Percentiles rank a stretch among this genome's conserved stretches.
phyloP scores from a whole-genome alignment of 192 early-diverging fungal genomes.

The Coemansia sp. region DNA sequence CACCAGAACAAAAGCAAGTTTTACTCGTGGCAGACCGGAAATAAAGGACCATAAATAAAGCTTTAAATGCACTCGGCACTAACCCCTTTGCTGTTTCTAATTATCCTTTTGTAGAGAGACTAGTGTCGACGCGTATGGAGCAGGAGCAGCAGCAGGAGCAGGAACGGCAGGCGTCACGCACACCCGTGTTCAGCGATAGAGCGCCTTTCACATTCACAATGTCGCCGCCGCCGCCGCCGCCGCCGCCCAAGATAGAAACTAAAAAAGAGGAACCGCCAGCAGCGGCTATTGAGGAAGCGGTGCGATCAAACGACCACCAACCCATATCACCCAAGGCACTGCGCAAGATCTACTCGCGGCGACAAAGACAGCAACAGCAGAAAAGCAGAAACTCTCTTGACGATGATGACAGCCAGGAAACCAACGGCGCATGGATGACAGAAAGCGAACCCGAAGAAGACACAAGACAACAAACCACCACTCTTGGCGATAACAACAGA shows the following conservation, averaged over 20 bases:
- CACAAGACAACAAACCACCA: background rate
- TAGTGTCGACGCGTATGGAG: slow-evolving; percentile 4
- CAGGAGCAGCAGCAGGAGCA: background rate
- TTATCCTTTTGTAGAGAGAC: slow-evolving; percentile 18
- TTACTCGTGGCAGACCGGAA: background rate
- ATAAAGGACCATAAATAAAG: background rate
- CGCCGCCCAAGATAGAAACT: background rate
- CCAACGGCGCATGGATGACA: slow-evolving; percentile 23
- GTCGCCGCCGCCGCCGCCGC: slow-evolving; percentile 7
- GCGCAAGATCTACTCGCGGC: slow-evolving; percentile 22
- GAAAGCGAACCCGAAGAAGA: slow-evolving; percentile 11
- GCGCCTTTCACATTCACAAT: slow-evolving; percentile 46
- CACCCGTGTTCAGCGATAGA: slow-evolving; percentile 15
- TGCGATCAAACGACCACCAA: slow-evolving; percentile 9
- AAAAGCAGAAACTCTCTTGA: background rate
- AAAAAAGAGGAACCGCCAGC: slow-evolving; percentile 3
- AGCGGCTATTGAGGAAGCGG: slow-evolving; percentile 21
- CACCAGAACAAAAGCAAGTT: slow-evolving; percentile 31
- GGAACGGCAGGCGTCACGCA: background rate
- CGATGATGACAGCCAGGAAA: slow-evolving; percentile 12
- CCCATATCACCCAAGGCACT: slow-evolving; percentile 40
- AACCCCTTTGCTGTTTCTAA: background rate
- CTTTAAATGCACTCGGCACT: background rate
- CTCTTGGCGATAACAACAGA: slow-evolving; percentile 12
- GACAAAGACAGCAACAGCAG: slow-evolving; percentile 10